phyloP scores from a whole-genome alignment of 371 early-diverging fungal species.

The Capillidium rhysosporum region DNA sequence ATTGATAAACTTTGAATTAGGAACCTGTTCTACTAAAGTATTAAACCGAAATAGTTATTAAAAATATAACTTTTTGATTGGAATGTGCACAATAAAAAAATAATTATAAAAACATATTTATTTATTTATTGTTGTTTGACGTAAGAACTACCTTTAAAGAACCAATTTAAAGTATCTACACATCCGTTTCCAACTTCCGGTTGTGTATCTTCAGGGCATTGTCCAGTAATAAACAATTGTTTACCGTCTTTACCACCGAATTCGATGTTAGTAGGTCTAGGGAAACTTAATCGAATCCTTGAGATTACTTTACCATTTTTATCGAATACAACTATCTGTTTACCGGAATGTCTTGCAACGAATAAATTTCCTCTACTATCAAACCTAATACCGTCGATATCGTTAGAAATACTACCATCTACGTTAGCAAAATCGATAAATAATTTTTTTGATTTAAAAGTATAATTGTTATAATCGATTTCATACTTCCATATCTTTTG shows the following conservation, averaged over 20 bases:
- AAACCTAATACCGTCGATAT: conserved; percentile 29
- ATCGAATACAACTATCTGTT: conserved; percentile 17
- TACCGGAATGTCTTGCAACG: conserved; percentile 20
- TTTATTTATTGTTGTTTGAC: not conserved
- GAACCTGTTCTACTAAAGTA: too few species aligned
- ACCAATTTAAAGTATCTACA: conserved; percentile 1
- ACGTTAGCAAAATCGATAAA: conserved; percentile 18
- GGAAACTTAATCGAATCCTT: conserved; percentile 14
- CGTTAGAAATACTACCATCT: conserved; percentile 15
- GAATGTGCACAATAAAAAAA: too few species aligned
- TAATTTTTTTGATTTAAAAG: conserved; percentile 6
- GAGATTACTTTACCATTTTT: conserved; percentile 15
- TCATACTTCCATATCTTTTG: conserved; percentile 17
- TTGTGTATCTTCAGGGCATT: conserved; percentile 9
- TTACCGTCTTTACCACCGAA: conserved; percentile 21
- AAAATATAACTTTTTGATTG: too few species aligned
- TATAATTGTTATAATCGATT: not conserved
- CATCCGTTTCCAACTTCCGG: conserved; percentile 6
- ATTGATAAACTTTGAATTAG: too few species aligned
- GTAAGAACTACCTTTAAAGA: too few species aligned
- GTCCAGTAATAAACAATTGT: conserved; percentile 22
- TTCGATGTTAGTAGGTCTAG: conserved; percentile 21
- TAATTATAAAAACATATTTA: too few species aligned
- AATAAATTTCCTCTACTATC: conserved; percentile 22
- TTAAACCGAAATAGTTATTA: too few species aligned